phyloP scores from a whole-genome alignment of 805 yeast species.

The Maudiozyma saulgeensis region DNA sequence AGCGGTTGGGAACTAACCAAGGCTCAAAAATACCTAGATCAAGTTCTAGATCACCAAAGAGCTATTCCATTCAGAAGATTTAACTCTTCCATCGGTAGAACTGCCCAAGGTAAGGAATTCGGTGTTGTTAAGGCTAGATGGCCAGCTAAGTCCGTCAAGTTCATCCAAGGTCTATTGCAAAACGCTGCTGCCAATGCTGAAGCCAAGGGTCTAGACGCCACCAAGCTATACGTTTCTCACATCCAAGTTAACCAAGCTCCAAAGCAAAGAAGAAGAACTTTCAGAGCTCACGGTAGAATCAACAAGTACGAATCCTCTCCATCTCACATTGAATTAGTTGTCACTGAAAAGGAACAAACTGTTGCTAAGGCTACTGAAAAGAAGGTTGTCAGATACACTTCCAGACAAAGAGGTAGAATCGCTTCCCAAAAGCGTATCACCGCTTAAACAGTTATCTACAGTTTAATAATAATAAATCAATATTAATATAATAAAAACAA shows the following conservation, averaged over 20 bases:
- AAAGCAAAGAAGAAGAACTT: constrained; percentile 99
- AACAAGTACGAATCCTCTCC: constrained; percentile 98
- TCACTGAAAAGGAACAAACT: constrained; percentile 90
- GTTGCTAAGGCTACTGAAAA: constrained; percentile 84
- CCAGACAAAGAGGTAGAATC: constrained; percentile 89
- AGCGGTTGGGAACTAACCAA: constrained; percentile 95
- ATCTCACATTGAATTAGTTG: constrained; percentile 95
- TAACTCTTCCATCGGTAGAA: constrained; percentile 94
- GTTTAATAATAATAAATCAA: background rate
- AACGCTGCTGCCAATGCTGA: constrained; percentile 99
- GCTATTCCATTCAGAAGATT: constrained; percentile 99
- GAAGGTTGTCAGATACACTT: constrained; percentile 60
- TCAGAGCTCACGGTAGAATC: constrained; percentile 99
- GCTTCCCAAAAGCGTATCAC: constrained; percentile 80
- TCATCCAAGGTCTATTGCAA: constrained; percentile 85
- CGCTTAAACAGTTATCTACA: constrained; percentile 34
- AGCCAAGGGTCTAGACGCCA: constrained; percentile 94
- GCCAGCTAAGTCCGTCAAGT: constrained; percentile 98
- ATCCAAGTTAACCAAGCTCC: constrained; percentile 99
- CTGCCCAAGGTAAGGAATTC: constrained; percentile 99
- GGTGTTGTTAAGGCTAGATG: constrained; percentile 99
- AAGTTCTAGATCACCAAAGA: constrained; percentile 96
- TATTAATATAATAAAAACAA: background rate
- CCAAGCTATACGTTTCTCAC: constrained; percentile 91
- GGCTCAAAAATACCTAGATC: constrained; percentile 92